Evolutionary conservation across 192 early-diverging fungal species (phyloP).

Genomic region (Entomortierella lignicola): DNA sequence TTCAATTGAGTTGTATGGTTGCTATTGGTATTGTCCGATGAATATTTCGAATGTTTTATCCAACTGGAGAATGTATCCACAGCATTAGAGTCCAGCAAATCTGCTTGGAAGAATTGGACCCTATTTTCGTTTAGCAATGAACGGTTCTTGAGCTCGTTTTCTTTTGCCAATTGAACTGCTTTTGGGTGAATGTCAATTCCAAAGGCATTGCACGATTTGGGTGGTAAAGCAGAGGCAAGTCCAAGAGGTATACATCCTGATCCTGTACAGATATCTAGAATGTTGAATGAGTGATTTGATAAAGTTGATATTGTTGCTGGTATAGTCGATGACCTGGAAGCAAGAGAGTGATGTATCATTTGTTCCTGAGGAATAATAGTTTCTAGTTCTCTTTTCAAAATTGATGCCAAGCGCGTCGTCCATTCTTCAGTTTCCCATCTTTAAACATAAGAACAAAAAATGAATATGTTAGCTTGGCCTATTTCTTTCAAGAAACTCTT

Average conservation of each 20-base stretch:
- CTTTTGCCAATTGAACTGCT: conserved; percentile 71
- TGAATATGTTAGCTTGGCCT: too few species aligned
- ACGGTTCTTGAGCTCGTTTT: conserved; percentile 59
- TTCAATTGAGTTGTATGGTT: not conserved
- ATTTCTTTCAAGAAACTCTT: too few species aligned
- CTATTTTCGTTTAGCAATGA: conserved; percentile 22
- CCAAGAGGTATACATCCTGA: conserved; percentile 86
- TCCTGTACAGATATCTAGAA: conserved; percentile 92
- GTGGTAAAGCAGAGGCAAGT: conserved; percentile 69
- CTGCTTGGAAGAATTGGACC: conserved; percentile 61
- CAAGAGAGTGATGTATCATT: too few species aligned
- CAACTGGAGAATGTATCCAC: conserved; percentile 24
- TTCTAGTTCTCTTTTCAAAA: conserved; percentile 46
- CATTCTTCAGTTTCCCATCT: conserved; percentile 97
- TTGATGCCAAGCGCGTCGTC: conserved; percentile 68
- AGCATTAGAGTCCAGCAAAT: conserved; percentile 51
- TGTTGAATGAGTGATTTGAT: conserved; percentile 55
- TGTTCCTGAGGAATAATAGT: not conserved
- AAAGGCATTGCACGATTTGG: conserved; percentile 55
- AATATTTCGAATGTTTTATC: not conserved
- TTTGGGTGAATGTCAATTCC: conserved; percentile 75
- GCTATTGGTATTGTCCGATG: not conserved
- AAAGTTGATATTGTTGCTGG: not conserved
- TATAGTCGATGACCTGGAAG: not conserved
- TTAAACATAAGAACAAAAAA: not conserved